Conservation (phyloP, 2,329 filamentous ascomycete species). For the Penicillium sp. region DNA sequence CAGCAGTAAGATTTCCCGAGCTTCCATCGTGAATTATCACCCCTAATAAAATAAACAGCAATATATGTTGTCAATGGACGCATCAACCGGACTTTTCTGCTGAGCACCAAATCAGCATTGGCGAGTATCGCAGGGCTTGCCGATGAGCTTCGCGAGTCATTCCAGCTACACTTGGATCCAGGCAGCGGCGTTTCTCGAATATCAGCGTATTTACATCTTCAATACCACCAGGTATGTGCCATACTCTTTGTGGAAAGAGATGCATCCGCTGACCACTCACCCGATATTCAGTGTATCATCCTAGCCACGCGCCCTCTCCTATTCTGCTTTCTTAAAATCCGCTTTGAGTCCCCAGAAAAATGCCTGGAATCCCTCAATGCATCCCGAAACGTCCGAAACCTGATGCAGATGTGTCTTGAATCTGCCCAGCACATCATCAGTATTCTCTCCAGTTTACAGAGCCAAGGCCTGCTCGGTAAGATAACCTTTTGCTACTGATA, state of each 20-base stretch:
- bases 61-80: slow-evolving; percentile 46
- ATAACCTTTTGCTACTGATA: background rate
- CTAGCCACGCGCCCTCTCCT: slow-evolving; percentile 45
- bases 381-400: slow-evolving; percentile 39
- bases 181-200: slow-evolving; percentile 45
- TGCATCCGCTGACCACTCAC: background rate
- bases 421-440: slow-evolving; percentile 46
- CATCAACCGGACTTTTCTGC: slow-evolving; percentile 37
- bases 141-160: slow-evolving; percentile 41
- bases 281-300: slow-evolving; percentile 39
- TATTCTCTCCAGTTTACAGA: slow-evolving; percentile 47
- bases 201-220: slow-evolving; percentile 43
- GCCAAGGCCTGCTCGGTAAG: slow-evolving; percentile 51
- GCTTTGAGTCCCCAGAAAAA: slow-evolving; percentile 29
- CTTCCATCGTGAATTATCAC: background rate
- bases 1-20: slow-evolving; percentile 37
- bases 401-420: slow-evolving; percentile 47
- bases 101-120: slow-evolving; percentile 44
- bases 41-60: slow-evolving; percentile 26
- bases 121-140: slow-evolving; percentile 42
- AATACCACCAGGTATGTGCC: slow-evolving; percentile 42
- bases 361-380: slow-evolving; percentile 34
- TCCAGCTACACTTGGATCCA: slow-evolving; percentile 40
- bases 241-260: background rate
- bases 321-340: slow-evolving; percentile 46